Conservation (phyloP, 352 stramenopile genomes). For the Elongisporangium prolatum region DNA sequence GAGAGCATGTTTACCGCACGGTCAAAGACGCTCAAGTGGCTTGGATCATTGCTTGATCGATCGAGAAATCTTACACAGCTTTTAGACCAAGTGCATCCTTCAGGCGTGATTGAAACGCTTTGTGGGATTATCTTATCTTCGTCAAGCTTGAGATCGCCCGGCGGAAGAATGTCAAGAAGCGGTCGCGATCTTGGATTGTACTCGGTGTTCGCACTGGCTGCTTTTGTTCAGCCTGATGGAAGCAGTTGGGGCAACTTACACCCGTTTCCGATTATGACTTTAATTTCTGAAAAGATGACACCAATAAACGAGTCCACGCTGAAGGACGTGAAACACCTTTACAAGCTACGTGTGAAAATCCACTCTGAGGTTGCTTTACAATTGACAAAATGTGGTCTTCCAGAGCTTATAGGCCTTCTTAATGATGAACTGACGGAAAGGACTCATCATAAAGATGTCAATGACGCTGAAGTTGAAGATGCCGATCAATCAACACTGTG, state of each 20-base stretch:
- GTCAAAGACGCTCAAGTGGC: constrained; percentile 71
- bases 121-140: constrained; percentile 53
- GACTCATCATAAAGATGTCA: constrained; percentile 22
- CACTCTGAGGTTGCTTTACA: constrained; percentile 47
- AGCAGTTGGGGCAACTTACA: constrained; percentile 45
- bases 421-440: constrained; percentile 39
- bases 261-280: constrained; percentile 52
- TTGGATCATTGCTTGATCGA: constrained; percentile 69
- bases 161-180: constrained; percentile 35
- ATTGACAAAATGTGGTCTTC: constrained; percentile 41
- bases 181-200: constrained; percentile 47
- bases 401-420: constrained; percentile 44
- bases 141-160: constrained; percentile 36
- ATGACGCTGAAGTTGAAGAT: constrained; percentile 42
- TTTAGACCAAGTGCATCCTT: constrained; percentile 52
- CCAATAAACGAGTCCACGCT: constrained; percentile 6
- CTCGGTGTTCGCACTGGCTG: constrained; percentile 57
- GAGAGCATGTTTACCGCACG: constrained; percentile 22
- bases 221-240: constrained; percentile 68
- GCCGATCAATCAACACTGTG: constrained; percentile 61
- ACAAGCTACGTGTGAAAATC: not conserved
- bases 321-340: constrained; percentile 12
- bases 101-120: constrained; percentile 55
- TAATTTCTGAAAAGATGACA: constrained; percentile 17
- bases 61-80: constrained; percentile 47